These are phyloP conservation scores for Fistulifera pelliculosa DNA, from an alignment of 108 stramenopile species.

Conservation along the genomic window DNA sequence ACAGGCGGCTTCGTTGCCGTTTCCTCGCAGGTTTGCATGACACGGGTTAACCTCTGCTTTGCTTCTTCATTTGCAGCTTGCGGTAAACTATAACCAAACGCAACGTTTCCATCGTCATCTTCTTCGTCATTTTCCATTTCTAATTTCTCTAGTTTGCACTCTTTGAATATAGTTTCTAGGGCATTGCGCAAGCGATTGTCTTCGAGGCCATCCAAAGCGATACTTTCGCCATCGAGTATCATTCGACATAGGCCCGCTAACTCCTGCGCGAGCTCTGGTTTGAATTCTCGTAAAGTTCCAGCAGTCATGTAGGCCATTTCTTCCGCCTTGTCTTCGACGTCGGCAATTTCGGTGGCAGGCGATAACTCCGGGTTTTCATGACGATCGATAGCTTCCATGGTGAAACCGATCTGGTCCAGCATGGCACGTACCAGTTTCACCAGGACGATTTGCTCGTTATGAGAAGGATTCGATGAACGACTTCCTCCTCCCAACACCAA, in stretches of 20 bases:
- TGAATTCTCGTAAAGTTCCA: neutral
- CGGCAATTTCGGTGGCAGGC: neutral
- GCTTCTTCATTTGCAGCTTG: slow-evolving; percentile 25
- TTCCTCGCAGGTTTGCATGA: slow-evolving; percentile 19
- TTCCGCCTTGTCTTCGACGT: neutral
- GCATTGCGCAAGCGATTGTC: slow-evolving; percentile 46
- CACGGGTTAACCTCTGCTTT: slow-evolving; percentile 6
- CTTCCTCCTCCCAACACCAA: slow-evolving; percentile 27
- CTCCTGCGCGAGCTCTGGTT: slow-evolving; percentile 24
- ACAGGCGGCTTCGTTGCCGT: neutral
- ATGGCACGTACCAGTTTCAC: slow-evolving; percentile 38
- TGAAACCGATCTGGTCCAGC: slow-evolving; percentile 59
- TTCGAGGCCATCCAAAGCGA: slow-evolving; percentile 64
- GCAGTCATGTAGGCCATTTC: neutral
- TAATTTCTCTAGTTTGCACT: slow-evolving; percentile 49
- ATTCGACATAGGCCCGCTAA: slow-evolving; percentile 46
- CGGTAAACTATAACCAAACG: slow-evolving; percentile 62
- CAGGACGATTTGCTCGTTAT: slow-evolving; percentile 21
- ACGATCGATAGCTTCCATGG: slow-evolving; percentile 32
- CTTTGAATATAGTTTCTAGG: slow-evolving; percentile 45
- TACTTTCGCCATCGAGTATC: slow-evolving; percentile 53
- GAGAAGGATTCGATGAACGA: slow-evolving; percentile 2
- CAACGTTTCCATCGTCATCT: slow-evolving; percentile 8
- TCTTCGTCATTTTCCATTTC: slow-evolving; percentile 59
- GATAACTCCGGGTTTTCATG: neutral